Evolutionary conservation across 176 grass and related monocot genomes (phyloP).

Genomic region (Avena insularis): DNA sequence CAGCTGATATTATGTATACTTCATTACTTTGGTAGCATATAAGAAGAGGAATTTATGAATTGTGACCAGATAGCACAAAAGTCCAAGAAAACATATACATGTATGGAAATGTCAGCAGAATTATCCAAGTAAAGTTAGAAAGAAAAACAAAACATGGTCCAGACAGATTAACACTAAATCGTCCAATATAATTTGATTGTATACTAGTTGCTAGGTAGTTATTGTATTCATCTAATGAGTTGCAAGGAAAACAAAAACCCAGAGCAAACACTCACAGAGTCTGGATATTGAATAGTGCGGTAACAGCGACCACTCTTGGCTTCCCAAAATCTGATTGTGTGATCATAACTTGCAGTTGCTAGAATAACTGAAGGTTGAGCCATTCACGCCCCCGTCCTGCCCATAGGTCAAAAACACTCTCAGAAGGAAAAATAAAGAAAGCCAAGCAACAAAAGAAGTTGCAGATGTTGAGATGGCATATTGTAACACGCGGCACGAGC

Average conservation of each 20-base stretch:
- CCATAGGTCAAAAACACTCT: constrained; percentile 14
- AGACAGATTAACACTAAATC: neutral
- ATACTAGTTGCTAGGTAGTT: neutral
- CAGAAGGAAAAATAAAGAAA: neutral
- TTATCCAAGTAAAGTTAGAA: neutral
- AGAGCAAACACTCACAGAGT: constrained; percentile 59
- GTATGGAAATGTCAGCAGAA: no score
- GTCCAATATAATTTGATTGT: neutral
- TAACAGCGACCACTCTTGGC: constrained; percentile 92
- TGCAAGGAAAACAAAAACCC: neutral
- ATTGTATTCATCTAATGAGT: neutral
- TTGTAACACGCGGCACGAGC: neutral
- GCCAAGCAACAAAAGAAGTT: neutral
- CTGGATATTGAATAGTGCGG: constrained; percentile 91
- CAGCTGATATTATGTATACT: neutral
- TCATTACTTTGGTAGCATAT: neutral
- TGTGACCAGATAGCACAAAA: no score
- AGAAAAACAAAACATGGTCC: neutral
- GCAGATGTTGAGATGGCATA: neutral
- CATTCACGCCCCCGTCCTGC: constrained; percentile 51
- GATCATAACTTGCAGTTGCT: constrained; percentile 93
- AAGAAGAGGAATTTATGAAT: no score
- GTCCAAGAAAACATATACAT: no score
- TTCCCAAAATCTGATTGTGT: constrained; percentile 96
- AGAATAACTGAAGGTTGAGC: constrained; percentile 88